Conservation (phyloP, 1,284 basidiomycete species). For the Trichosporon coremiiforme region DNA sequence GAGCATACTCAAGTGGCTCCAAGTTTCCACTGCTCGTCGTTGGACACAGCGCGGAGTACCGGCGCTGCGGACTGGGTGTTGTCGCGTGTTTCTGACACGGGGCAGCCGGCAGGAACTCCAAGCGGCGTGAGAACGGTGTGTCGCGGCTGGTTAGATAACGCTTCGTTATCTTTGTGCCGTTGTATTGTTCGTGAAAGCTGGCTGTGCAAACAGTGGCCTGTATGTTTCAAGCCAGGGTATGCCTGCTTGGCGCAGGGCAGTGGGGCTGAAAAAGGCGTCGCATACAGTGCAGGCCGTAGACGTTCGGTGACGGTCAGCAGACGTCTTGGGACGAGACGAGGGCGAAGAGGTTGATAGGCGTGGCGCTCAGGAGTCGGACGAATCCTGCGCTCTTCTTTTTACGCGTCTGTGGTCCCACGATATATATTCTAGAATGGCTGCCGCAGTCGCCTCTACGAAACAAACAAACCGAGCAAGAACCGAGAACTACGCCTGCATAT, state of each 20-base stretch:
- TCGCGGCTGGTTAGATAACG: background rate
- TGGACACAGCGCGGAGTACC: background rate
- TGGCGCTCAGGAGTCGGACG: background rate
- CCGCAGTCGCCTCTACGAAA: background rate
- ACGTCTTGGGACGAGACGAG: no score
- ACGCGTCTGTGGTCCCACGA: no score
- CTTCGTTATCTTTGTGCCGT: background rate
- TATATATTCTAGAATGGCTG: background rate
- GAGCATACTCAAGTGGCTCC: no score
- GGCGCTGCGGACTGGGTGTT: background rate
- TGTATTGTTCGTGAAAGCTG: background rate
- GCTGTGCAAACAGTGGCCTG: background rate
- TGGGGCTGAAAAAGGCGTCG: no score
- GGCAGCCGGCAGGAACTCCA: background rate
- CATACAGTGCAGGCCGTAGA: no score
- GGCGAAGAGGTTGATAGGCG: no score
- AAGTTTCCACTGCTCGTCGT: background rate
- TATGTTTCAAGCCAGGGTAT: background rate
- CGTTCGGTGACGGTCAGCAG: no score
- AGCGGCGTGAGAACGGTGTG: background rate
- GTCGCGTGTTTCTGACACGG: conserved; percentile 1
- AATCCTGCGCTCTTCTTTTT: background rate
- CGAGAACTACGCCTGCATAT: background rate
- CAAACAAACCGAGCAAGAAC: background rate
- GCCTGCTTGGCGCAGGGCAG: no score